Conservation (phyloP, 352 stramenopile species). For the Peronospora belbahrii region DNA sequence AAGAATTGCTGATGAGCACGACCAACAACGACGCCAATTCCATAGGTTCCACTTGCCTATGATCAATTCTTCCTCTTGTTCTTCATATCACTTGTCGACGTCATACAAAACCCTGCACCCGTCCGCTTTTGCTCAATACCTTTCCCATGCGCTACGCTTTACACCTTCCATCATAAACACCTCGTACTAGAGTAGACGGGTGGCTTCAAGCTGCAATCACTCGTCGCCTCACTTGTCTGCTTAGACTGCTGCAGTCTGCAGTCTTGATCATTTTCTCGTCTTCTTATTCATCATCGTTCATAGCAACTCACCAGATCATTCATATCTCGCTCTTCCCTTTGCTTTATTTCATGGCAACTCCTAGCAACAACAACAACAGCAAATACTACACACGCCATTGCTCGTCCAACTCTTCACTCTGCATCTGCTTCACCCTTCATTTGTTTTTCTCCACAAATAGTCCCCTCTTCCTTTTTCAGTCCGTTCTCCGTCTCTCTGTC, state of each 20-base stretch:
- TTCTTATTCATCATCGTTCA: conserved; percentile 21
- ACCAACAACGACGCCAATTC: conserved; percentile 20
- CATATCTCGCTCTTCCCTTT: conserved; percentile 6
- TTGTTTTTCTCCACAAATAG: conserved; percentile 1
- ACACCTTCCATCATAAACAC: conserved; percentile 21
- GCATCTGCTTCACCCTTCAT: conserved; percentile 14
- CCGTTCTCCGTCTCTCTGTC: conserved; percentile 1
- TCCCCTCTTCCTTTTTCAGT: conserved; percentile 1
- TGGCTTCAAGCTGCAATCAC: conserved; percentile 26
- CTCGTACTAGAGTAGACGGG: conserved; percentile 14
- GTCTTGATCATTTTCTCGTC: conserved; percentile 24
- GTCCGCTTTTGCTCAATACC: conserved; percentile 8
- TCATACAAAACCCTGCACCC: conserved; percentile 19
- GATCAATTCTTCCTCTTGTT: conserved; percentile 18
- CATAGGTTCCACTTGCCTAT: conserved; percentile 43
- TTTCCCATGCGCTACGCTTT: conserved; percentile 7
- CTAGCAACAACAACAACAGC: too few relatives aligned
- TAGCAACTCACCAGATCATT: conserved; percentile 1
- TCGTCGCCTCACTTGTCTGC: conserved; percentile 17
- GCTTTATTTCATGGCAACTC: conserved; percentile 26
- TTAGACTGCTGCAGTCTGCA: conserved; percentile 25
- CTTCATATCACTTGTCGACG: conserved; percentile 15
- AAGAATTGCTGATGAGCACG: conserved; percentile 33
- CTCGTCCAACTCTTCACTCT: conserved; percentile 2
- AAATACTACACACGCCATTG: conserved; percentile 15